phyloP scores from a whole-genome alignment of 257 asterid genomes.

The Gentiana dahurica region DNA sequence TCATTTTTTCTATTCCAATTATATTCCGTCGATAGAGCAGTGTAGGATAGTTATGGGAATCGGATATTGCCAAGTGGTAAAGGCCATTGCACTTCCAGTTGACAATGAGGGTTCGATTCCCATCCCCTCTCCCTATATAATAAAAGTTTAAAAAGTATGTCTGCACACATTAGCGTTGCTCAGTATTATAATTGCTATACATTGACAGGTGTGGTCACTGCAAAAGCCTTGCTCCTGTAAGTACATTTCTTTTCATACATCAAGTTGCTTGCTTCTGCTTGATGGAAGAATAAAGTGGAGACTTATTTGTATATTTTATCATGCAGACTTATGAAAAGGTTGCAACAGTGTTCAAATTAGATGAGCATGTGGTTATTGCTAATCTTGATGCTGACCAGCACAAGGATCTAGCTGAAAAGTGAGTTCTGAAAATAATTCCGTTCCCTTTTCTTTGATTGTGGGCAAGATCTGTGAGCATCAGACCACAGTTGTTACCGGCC shows the following conservation, averaged over 20 bases:
- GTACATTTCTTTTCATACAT: constrained; percentile 21
- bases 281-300: constrained; percentile 5
- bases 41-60: neutral
- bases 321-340: constrained; percentile 75
- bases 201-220: constrained; percentile 93
- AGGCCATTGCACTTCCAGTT: neutral
- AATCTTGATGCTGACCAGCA: constrained; percentile 78
- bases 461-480: constrained; percentile 1
- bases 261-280: constrained; percentile 9
- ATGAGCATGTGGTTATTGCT: constrained; percentile 78
- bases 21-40: neutral
- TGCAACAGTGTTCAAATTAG: constrained; percentile 67
- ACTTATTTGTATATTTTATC: constrained; percentile 13
- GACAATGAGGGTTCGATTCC: neutral
- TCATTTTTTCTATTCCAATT: neutral
- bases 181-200: constrained; percentile 16
- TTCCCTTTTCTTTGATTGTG: neutral
- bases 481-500: neutral
- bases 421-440: constrained; percentile 18
- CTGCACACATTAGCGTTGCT: constrained; percentile 1
- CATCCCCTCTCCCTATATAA: neutral
- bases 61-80: neutral
- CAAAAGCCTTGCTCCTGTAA: constrained; percentile 92
- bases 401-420: constrained; percentile 82
- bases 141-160: no score